Base-by-base conservation (phyloP, 192 early-diverging fungal genomes). In the Phlyctochytrium arcticum region DNA sequence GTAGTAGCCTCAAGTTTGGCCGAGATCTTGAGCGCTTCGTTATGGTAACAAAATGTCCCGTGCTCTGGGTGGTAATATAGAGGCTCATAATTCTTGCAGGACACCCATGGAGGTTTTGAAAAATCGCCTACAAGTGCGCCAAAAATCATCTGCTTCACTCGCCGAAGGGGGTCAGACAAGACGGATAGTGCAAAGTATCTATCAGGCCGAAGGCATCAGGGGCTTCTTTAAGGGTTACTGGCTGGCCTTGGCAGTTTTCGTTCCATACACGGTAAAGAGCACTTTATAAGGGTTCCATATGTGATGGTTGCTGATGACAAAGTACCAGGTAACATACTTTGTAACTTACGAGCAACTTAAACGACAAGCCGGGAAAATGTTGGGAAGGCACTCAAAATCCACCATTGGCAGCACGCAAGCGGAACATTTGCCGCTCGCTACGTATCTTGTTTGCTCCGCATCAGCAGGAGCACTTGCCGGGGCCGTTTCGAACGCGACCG, bases 21-120 rank as follows among this genome's bases (percentile, higher is more conserved):
- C 21, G 91, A 93, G 67, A 73, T 78, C 10, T 53, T 81, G 0
- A 82, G 83, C 5, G 90, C 89, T 6, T 54, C 85, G 6, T 77
- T 90, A 24, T 93, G 87, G 75, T 75, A 57, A 30, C 47, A 30
- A 9, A 23, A 62, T 15, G 17, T 30, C 31, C 33, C 10, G n/a
- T 1, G 62, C 15, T 2, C 21, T 2, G 12, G 15, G 21, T n/a
- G 39, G 12, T 12, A 44, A n/a, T 19, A 19, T n/a, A 44, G 21
- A 44, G 39, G 15, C 0, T n/a, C 21, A 44, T 12, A 44, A 44
- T n/a, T 19, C 26, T 24, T 34, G n/a, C 32, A 75, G 73, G 76
- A 93, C 91, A 4, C 91, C 91, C 1, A 93, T 93, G 91, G 91
- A 93, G 67, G 85, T 93, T 1, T 30, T 93, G 34, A 93, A 93